These are phyloP conservation scores for Ettlia oleoabundans DNA, from an alignment of 139 green algal species.

Conservation along the genomic window DNA sequence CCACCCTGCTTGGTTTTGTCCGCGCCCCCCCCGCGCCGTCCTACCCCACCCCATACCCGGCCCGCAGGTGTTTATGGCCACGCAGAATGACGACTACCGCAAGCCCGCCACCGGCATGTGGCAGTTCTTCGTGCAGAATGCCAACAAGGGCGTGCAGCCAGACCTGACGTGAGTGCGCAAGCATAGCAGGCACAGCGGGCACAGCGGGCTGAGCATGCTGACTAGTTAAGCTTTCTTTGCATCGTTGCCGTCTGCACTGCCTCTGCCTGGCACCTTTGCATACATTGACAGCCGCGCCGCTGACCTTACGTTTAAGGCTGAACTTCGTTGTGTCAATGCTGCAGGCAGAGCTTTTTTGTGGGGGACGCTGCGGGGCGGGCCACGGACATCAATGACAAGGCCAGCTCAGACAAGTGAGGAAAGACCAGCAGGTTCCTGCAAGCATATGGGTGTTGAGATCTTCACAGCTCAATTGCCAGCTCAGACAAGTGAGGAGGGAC, in stretches of 20 bases:
- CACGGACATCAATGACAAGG: slow-evolving; percentile 42
- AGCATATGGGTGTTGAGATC: background rate
- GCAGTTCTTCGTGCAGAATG: slow-evolving; percentile 65
- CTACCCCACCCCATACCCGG: too few relatives aligned
- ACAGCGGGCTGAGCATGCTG: too few relatives aligned
- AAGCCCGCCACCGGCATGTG: slow-evolving; percentile 83
- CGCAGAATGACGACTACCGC: slow-evolving; percentile 53
- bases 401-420: slow-evolving; percentile 60
- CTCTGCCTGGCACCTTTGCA: too few relatives aligned
- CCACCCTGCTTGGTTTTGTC: too few relatives aligned
- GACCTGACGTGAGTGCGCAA: slow-evolving; percentile 37
- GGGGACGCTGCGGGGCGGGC: slow-evolving; percentile 71
- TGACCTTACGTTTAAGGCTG: too few relatives aligned
- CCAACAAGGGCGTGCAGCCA: slow-evolving; percentile 63
- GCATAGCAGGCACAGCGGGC: background rate
- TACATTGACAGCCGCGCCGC: too few relatives aligned
- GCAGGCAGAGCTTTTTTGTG: slow-evolving; percentile 61
- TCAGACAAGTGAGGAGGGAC: too few relatives aligned
- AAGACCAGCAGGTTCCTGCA: background rate
- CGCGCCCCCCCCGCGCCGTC: too few relatives aligned
- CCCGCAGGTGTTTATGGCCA: background rate
- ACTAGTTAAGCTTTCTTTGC: too few relatives aligned
- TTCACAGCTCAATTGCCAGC: too few relatives aligned
- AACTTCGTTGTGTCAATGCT: background rate
- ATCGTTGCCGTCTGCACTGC: too few relatives aligned